phyloP scores from a whole-genome alignment of 768 basidiomycete genomes.

The Kwoniella botswanensis region DNA sequence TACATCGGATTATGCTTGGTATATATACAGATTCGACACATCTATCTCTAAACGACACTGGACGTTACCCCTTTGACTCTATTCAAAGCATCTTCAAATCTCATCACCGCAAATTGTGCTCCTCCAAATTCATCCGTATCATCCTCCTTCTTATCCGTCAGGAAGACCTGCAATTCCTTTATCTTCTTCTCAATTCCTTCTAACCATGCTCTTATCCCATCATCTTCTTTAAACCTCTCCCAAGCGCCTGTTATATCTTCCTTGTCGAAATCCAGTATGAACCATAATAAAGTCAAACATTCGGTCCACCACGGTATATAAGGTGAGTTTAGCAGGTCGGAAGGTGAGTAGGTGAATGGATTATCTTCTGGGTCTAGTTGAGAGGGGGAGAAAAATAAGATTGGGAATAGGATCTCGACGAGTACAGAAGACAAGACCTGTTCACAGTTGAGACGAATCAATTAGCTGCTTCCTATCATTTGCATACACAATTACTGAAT shows the following conservation, averaged over 20 bases:
- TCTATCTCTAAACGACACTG: not conserved
- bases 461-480: not conserved
- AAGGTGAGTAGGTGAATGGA: slow-evolving; percentile 10
- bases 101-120: slow-evolving; percentile 14
- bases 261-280: slow-evolving; percentile 6
- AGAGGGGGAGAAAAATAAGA: slow-evolving; percentile 14
- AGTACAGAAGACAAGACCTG: slow-evolving; percentile 2
- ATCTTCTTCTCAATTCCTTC: slow-evolving; percentile 10
- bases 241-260: not conserved
- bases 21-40: not conserved
- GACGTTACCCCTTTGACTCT: not conserved
- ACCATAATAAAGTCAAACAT: slow-evolving; percentile 20
- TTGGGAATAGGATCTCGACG: slow-evolving; percentile 7
- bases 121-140: slow-evolving; percentile 4
- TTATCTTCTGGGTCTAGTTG: slow-evolving; percentile 10
- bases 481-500: not conserved
- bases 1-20: not conserved
- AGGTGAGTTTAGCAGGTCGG: slow-evolving; percentile 15
- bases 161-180: slow-evolving; percentile 3
- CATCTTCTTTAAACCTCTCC: not conserved
- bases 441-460: not conserved
- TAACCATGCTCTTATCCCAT: slow-evolving; percentile 7
- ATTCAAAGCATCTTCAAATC: slow-evolving; percentile 28
- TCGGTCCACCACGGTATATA: slow-evolving; percentile 32
- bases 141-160: not conserved